Evolutionary conservation across 2,329 filamentous ascomycete genomes (phyloP), one percentile per base, ranked within the genome.

Genomic region (Aureobasidium sp.): DNA sequence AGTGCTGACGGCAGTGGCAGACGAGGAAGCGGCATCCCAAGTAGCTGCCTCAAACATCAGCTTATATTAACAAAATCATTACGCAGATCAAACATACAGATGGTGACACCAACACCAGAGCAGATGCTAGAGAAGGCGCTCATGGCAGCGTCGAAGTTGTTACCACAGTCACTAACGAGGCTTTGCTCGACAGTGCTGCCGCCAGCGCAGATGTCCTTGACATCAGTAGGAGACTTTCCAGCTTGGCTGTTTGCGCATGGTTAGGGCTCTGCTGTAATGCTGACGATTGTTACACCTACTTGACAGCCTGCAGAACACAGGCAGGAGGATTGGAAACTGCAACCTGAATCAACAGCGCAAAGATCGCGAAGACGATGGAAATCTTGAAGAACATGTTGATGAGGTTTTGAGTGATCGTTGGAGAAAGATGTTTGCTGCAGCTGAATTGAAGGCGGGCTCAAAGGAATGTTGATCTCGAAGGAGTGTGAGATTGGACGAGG

Each of bases 261-360:
- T 32, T n/a, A 44, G 37, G 34, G 3, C n/a, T 4, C 5, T 41
- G 29, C 25, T 37, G 36, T 3, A 10, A 6, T 29, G 10, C 11
- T 29, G 7, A 9, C 9, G 9, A 25, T 11, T n/a, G 32, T 47
- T 21, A 62, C 21, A 48, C 76, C 65, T 75, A 81, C 79, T 79
- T 79, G 66, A 83, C 74, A 41, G 77, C 79, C 45, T 72, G 73
- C 48, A 83, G 72, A 49, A 83, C 72, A 69, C 81, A 83, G 59
- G 77, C 78, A 32, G 79, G 79, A 49, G 80, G 76, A 57, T 64
- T 63, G 32, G 74, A 67, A n/a, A 75, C 72, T 62, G 73, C 73
- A 62, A 77, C 70, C 61, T 76, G 69, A 65, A 75, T 74, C 68
- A 73, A 72, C 62, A 79, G 69, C 41, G 77, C 76, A 67, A 81